A percentile compares a stretch with the other conserved stretches of the same genome.
phyloP scores from a whole-genome alignment of 768 basidiomycete genomes.

The Lactarius evosmus region DNA sequence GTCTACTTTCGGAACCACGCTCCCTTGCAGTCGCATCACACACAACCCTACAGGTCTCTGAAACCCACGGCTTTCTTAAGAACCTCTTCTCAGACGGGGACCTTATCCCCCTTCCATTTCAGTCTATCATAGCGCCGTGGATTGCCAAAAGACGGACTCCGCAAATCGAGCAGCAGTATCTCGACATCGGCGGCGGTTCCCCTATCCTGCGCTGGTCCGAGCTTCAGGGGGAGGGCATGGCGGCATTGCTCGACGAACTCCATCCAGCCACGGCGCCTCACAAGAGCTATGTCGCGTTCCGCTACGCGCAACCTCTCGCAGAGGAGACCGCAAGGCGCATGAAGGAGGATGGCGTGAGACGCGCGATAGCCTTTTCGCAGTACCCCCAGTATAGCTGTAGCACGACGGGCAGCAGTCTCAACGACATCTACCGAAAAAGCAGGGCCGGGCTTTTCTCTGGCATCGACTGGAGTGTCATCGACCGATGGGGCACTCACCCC shows the following conservation, averaged over 20 bases:
- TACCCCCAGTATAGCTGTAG: conserved; percentile 99
- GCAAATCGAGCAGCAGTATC: conserved; percentile 91
- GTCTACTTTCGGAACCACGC: conserved; percentile 30
- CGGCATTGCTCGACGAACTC: conserved; percentile 87
- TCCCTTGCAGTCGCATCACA: not conserved
- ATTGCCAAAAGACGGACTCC: conserved; percentile 91
- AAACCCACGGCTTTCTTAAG: conserved; percentile 90
- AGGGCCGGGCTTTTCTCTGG: conserved; percentile 57
- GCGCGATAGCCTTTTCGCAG: conserved; percentile 95
- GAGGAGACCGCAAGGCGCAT: conserved; percentile 78
- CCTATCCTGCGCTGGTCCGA: conserved; percentile 91
- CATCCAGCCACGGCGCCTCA: conserved; percentile 91
- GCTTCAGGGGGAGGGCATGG: conserved; percentile 88
- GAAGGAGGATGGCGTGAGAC: conserved; percentile 84
- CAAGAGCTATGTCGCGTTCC: conserved; percentile 94
- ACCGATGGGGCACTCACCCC: conserved; percentile 94
- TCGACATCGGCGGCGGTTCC: conserved; percentile 92
- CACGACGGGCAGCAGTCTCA: conserved; percentile 95
- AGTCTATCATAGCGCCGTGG: conserved; percentile 77
- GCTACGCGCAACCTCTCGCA: conserved; percentile 88
- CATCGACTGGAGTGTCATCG: conserved; percentile 96
- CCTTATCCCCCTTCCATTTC: conserved; percentile 94
- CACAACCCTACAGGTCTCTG: conserved; percentile 59
- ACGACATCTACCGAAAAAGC: conserved; percentile 77
- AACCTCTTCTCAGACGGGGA: conserved; percentile 90